Percentiles rank a stretch among this genome's conserved stretches.
These are phyloP conservation scores for Metschnikowia shivogae DNA, from an alignment of 805 yeast genomes.

Conservation along the genomic window DNA sequence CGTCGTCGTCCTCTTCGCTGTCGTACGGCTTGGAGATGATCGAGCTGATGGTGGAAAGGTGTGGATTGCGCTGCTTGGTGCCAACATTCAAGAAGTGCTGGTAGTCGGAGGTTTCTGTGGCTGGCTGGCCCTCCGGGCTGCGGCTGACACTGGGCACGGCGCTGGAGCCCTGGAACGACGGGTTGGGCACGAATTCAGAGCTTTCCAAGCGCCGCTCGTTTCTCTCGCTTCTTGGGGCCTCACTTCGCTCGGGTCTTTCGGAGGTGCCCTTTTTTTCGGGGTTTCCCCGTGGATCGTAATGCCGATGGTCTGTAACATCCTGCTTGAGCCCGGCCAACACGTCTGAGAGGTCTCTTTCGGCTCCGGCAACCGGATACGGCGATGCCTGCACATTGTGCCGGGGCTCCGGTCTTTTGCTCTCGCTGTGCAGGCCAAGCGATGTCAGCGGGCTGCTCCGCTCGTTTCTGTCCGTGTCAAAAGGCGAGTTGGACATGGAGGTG, in stretches of 20 bases:
- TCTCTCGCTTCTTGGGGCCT: too few species aligned
- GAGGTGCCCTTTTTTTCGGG: neutral
- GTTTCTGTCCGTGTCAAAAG: neutral
- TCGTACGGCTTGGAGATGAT: slow-evolving; percentile 36
- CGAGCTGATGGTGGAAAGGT: slow-evolving; percentile 40
- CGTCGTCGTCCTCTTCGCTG: slow-evolving; percentile 20
- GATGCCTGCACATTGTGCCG: neutral
- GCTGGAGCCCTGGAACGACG: slow-evolving; percentile 1
- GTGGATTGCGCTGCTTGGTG: slow-evolving; percentile 24
- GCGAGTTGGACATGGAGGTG: slow-evolving; percentile 4
- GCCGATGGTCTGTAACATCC: slow-evolving; percentile 25
- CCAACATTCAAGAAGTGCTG: slow-evolving; percentile 21
- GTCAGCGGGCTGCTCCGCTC: slow-evolving; percentile 3
- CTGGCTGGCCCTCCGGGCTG: slow-evolving; percentile 6
- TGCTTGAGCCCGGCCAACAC: slow-evolving; percentile 27
- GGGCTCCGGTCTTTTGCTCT: neutral
- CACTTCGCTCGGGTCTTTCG: too few species aligned
- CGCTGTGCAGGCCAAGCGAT: slow-evolving; percentile 1
- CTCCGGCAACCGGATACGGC: slow-evolving; percentile 9
- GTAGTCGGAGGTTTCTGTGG: slow-evolving; percentile 17
- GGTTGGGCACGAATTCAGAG: neutral
- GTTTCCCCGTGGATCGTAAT: slow-evolving; percentile 14
- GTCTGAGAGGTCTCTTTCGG: slow-evolving; percentile 17
- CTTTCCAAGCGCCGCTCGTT: neutral
- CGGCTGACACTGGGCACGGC: neutral